Conservation (phyloP, 2,329 filamentous ascomycete genomes). For the Aspergillus neoniger region DNA sequence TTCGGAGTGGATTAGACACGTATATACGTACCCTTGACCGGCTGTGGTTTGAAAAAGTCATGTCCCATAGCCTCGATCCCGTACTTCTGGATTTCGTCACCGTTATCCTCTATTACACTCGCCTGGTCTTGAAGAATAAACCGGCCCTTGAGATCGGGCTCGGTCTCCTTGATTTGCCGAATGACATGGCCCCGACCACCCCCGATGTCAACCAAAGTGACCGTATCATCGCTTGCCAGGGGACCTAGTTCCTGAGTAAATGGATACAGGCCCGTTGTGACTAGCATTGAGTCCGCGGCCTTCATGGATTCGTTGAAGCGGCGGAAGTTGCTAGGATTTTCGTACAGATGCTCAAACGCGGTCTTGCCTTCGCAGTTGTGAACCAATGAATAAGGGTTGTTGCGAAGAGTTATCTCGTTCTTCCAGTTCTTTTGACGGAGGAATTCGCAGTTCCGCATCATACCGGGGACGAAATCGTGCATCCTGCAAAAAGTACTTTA, state of each 20-base stretch:
- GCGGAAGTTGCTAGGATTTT: slow-evolving; percentile 12
- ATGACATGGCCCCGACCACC: slow-evolving; percentile 23
- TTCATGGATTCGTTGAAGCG: slow-evolving; percentile 16
- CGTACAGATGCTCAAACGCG: slow-evolving; percentile 21
- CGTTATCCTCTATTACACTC: slow-evolving; percentile 17
- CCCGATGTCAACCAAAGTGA: slow-evolving; percentile 25
- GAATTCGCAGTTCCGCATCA: slow-evolving; percentile 21
- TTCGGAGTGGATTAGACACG: background rate
- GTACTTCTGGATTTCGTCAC: slow-evolving; percentile 4
- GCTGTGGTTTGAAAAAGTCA: slow-evolving; percentile 27
- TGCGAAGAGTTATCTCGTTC: slow-evolving; percentile 11
- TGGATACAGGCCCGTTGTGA: slow-evolving; percentile 27
- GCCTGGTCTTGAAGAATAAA: slow-evolving; percentile 28
- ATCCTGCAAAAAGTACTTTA: background rate
- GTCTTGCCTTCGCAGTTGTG: slow-evolving; percentile 21
- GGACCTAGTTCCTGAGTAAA: slow-evolving; percentile 13
- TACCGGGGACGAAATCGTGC: slow-evolving; percentile 13
- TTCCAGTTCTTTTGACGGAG: slow-evolving; percentile 21
- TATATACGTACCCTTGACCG: slow-evolving; percentile 21
- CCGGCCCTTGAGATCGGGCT: slow-evolving; percentile 18
- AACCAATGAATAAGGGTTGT: slow-evolving; percentile 21
- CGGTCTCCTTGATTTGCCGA: slow-evolving; percentile 17
- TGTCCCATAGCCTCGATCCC: slow-evolving; percentile 21
- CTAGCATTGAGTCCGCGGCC: slow-evolving; percentile 12
- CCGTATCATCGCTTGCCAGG: slow-evolving; percentile 13